Conservation (phyloP, 306 rosid genomes). For the Albizia julibrissin region DNA sequence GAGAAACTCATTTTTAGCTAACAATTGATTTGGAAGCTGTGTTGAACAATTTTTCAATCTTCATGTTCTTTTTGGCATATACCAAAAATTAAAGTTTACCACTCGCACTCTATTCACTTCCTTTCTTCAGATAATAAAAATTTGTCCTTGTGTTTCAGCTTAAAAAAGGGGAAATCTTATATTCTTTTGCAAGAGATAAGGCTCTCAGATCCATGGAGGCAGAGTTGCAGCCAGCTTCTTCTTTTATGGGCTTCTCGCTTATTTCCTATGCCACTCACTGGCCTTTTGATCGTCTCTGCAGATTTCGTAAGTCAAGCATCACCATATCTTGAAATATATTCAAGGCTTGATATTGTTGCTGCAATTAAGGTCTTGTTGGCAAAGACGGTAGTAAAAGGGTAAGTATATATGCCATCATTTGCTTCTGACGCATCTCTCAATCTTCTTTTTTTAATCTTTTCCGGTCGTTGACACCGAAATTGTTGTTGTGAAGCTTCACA, state of each 20-base stretch:
- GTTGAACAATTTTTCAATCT: not conserved
- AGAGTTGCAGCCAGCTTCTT: slow-evolving; percentile 55
- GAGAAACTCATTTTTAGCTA: too few species aligned
- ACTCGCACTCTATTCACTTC: not conserved
- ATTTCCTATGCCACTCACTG: slow-evolving; percentile 97
- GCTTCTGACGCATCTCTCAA: slow-evolving; percentile 3
- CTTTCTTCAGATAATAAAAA: not conserved
- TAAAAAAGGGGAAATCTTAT: slow-evolving; percentile 91
- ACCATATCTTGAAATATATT: slow-evolving; percentile 79
- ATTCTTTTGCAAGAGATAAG: slow-evolving; percentile 90
- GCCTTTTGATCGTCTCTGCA: slow-evolving; percentile 79
- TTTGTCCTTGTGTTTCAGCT: slow-evolving; percentile 46
- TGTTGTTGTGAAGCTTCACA: slow-evolving; percentile 62
- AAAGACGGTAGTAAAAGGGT: slow-evolving; percentile 80
- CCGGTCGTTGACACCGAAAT: slow-evolving; percentile 30
- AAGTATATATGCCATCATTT: slow-evolving; percentile 29
- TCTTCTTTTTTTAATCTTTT: not conserved
- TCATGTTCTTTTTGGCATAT: not conserved
- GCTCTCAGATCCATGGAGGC: slow-evolving; percentile 85
- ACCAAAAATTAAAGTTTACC: too few species aligned
- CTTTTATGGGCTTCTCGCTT: slow-evolving; percentile 93
- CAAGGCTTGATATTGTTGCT: slow-evolving; percentile 87
- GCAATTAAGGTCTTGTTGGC: slow-evolving; percentile 95
- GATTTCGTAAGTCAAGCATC: slow-evolving; percentile 67
- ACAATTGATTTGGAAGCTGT: not conserved